phyloP scores from a whole-genome alignment of 2,329 filamentous ascomycete species.

The Teratosphaeria gauchensis region DNA sequence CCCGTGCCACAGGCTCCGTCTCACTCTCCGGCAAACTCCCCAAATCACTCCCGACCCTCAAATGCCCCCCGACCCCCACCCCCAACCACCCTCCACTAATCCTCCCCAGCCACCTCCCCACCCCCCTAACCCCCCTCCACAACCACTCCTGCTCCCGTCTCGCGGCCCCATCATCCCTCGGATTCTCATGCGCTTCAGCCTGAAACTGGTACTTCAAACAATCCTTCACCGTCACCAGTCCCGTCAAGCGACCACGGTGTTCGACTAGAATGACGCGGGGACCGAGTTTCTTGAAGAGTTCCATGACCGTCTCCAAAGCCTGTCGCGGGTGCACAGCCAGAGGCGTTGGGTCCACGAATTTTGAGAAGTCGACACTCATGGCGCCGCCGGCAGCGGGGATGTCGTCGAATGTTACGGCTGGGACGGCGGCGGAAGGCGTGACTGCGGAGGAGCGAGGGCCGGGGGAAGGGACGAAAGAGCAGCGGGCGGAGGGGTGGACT shows the following conservation, averaged over 20 bases:
- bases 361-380: conserved; percentile 64
- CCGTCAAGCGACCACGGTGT: conserved; percentile 71
- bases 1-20: too few species aligned
- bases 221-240: conserved; percentile 91
- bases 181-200: conserved; percentile 75
- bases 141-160: conserved; percentile 54
- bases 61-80: conserved; percentile 8
- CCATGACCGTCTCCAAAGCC: conserved; percentile 93
- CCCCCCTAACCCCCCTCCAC: conserved; percentile 39
- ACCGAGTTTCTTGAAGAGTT: conserved; percentile 95
- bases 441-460: conserved; percentile 13
- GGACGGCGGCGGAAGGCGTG: conserved; percentile 25
- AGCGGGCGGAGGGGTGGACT: conserved; percentile 59
- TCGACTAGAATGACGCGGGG: conserved; percentile 89
- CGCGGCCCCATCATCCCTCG: conserved; percentile 47
- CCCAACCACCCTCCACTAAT: conserved; percentile 14
- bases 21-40: not conserved
- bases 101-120: conserved; percentile 19
- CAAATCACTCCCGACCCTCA: not conserved
- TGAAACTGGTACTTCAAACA: conserved; percentile 97
- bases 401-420: conserved; percentile 47
- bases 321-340: conserved; percentile 85
- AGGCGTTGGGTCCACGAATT: conserved; percentile 81
- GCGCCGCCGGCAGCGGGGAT: conserved; percentile 46
- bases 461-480: conserved; percentile 53